A percentile compares a stretch with the other conserved stretches of the same genome.
These are phyloP conservation scores for Gaeumannomyces tritici DNA, from an alignment of 2,329 filamentous ascomycete species.

Conservation along the genomic window DNA sequence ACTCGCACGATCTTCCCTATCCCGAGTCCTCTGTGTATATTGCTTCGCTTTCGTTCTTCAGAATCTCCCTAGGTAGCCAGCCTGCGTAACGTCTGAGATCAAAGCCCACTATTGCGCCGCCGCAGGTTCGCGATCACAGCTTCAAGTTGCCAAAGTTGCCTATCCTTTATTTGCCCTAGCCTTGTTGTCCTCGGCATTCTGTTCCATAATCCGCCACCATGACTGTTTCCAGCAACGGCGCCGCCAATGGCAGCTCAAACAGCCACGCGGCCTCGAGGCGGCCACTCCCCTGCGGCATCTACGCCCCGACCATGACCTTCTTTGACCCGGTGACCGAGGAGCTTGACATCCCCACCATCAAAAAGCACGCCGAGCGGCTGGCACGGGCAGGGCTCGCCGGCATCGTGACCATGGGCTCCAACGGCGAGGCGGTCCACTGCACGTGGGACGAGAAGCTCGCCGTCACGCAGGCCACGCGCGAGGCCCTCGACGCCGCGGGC, in stretches of 20 bases:
- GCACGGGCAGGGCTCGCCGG: slow-evolving; percentile 70
- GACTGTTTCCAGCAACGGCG: slow-evolving; percentile 23
- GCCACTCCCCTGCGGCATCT: slow-evolving; percentile 71
- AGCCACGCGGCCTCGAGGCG: slow-evolving; percentile 30
- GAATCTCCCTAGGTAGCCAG: neutral
- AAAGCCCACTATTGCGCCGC: neutral
- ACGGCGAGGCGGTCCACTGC: slow-evolving; percentile 82
- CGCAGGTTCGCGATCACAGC: too few species aligned
- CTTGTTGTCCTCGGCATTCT: neutral
- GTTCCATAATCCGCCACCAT: slow-evolving; percentile 15
- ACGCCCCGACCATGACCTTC: slow-evolving; percentile 85
- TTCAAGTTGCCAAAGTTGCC: too few species aligned
- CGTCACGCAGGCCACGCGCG: slow-evolving; percentile 68
- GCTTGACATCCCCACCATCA: slow-evolving; percentile 69
- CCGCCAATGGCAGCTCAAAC: neutral
- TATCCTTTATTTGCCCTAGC: slow-evolving; percentile 3
- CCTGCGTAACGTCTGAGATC: neutral
- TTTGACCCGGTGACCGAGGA: slow-evolving; percentile 79
- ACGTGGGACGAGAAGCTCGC: slow-evolving; percentile 66
- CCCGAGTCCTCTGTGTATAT: neutral
- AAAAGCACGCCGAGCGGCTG: slow-evolving; percentile 71
- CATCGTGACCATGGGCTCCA: slow-evolving; percentile 81
- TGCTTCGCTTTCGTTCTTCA: slow-evolving; percentile 1
- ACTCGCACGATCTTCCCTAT: slow-evolving; percentile 6
- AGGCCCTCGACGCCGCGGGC: slow-evolving; percentile 73